These are phyloP conservation scores for Clonostachys chloroleuca DNA, from an alignment of 2,329 filamentous ascomycete genomes.

Conservation along the genomic window DNA sequence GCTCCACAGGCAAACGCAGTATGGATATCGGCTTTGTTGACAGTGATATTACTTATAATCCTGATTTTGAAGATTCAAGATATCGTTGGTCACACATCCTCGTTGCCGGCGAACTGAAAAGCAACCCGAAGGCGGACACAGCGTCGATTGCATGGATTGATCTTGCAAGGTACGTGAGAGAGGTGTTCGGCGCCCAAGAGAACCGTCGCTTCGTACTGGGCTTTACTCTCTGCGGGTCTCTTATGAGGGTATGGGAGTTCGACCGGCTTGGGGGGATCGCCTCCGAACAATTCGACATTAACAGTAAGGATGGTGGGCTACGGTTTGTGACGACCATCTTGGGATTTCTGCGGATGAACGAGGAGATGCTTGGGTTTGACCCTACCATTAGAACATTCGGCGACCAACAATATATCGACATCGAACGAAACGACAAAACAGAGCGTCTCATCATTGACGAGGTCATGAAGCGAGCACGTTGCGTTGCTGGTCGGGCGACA, in stretches of 20 bases:
- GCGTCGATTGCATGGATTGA: slow-evolving; percentile 28
- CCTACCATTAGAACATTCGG: slow-evolving; percentile 34
- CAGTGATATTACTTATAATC: no score
- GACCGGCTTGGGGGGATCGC: no score
- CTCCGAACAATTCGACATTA: no score
- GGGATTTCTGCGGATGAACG: slow-evolving; percentile 31
- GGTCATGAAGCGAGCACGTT: slow-evolving; percentile 22
- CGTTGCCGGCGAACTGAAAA: no score
- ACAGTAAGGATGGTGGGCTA: slow-evolving; percentile 24
- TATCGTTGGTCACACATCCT: no score
- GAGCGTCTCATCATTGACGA: slow-evolving; percentile 34
- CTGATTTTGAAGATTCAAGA: no score
- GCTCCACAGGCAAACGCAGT: slow-evolving; percentile 13
- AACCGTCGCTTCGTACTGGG: slow-evolving; percentile 37
- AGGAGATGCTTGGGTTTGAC: slow-evolving; percentile 33
- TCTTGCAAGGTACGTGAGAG: slow-evolving; percentile 33
- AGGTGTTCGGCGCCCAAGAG: slow-evolving; percentile 35
- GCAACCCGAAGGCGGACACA: slow-evolving; percentile 32
- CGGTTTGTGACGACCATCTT: slow-evolving; percentile 33
- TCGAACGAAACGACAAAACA: slow-evolving; percentile 21
- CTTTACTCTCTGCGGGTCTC: slow-evolving; percentile 39
- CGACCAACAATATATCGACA: slow-evolving; percentile 25
- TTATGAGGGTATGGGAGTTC: slow-evolving; percentile 41
- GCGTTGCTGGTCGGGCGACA: slow-evolving; percentile 30
- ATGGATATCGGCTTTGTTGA: no score